A percentile compares a stretch with the other conserved stretches of the same genome.
These are phyloP conservation scores for Dillenia turbinata DNA, from an alignment of 164 flowering plant species.

Conservation along the genomic window DNA sequence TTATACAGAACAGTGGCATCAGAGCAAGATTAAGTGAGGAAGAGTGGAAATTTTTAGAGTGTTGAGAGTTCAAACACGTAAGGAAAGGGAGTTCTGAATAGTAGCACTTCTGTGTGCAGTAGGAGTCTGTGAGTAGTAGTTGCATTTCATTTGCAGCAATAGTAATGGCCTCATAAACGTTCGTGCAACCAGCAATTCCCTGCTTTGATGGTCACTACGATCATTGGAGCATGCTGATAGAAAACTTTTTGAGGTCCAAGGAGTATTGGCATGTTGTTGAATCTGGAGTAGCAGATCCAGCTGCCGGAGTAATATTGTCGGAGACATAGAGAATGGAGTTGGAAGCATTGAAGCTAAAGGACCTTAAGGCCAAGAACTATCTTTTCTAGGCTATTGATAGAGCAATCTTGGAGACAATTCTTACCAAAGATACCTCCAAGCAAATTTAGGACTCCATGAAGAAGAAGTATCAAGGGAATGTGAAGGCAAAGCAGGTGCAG, in stretches of 20 bases:
- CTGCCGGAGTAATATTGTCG: slow-evolving; percentile 1
- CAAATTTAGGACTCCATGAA: slow-evolving; percentile 5
- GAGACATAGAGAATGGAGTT: background rate
- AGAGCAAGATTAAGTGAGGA: too few species aligned
- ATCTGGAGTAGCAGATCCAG: slow-evolving; percentile 3
- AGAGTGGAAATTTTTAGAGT: too few species aligned
- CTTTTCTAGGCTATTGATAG: slow-evolving; percentile 8
- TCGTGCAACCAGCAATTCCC: slow-evolving; percentile 5
- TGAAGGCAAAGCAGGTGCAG: background rate
- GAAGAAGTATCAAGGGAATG: background rate
- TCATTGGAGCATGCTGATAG: background rate
- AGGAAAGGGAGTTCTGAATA: too few species aligned
- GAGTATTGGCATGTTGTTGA: too few species aligned
- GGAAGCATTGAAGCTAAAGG: slow-evolving; percentile 4
- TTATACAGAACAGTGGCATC: too few species aligned
- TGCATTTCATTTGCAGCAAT: too few species aligned
- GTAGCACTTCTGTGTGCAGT: too few species aligned
- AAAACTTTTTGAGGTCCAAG: background rate
- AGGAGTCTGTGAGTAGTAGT: too few species aligned
- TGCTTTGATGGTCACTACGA: slow-evolving; percentile 7
- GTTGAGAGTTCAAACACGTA: too few species aligned
- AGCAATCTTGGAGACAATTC: slow-evolving; percentile 11
- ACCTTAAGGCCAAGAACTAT: slow-evolving; percentile 12
- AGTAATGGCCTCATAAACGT: too few species aligned
- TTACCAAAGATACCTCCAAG: slow-evolving; percentile 10